phyloP scores from a whole-genome alignment of 345 rosid genomes.

The Limnanthes douglasii region DNA sequence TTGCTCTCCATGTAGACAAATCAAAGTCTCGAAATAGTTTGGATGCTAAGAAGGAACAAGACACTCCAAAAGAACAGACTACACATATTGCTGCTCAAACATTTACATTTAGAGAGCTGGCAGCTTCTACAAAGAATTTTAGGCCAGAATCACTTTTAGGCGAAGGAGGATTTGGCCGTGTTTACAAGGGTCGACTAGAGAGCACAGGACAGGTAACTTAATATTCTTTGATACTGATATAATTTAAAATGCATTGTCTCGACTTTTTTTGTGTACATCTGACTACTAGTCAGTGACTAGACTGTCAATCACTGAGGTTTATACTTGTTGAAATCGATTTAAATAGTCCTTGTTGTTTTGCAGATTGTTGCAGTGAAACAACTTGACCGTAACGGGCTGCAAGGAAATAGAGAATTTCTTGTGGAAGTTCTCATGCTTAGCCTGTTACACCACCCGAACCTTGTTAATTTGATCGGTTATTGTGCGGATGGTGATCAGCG shows the following conservation, averaged over 20 bases:
- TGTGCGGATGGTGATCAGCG: slow-evolving; percentile 98
- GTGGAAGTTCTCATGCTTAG: slow-evolving; percentile 99
- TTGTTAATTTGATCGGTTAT: slow-evolving; percentile 90
- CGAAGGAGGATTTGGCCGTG: slow-evolving; percentile 97
- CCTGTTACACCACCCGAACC: slow-evolving; percentile 87
- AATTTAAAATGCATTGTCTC: too few relatives aligned
- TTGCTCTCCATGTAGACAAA: slow-evolving; percentile 32
- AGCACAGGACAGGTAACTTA: slow-evolving; percentile 69
- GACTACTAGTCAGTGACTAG: too few relatives aligned
- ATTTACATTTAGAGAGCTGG: slow-evolving; percentile 86
- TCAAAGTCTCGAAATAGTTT: slow-evolving; percentile 51
- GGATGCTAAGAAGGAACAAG: slow-evolving; percentile 60
- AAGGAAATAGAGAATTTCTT: slow-evolving; percentile 96
- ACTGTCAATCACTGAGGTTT: not conserved
- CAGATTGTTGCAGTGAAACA: slow-evolving; percentile 96
- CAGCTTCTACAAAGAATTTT: slow-evolving; percentile 71
- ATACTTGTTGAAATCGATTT: not conserved
- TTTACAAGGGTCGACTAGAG: slow-evolving; percentile 85
- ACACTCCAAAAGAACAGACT: slow-evolving; percentile 54
- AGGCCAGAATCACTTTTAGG: slow-evolving; percentile 71
- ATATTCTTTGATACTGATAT: slow-evolving; percentile 4
- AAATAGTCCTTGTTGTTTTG: too few relatives aligned
- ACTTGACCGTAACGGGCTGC: slow-evolving; percentile 86
- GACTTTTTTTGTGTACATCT: too few relatives aligned
- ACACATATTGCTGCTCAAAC: slow-evolving; percentile 83